Base-by-base conservation (phyloP, 768 basidiomycete species). In the Pleurotus citrinopileatus region DNA sequence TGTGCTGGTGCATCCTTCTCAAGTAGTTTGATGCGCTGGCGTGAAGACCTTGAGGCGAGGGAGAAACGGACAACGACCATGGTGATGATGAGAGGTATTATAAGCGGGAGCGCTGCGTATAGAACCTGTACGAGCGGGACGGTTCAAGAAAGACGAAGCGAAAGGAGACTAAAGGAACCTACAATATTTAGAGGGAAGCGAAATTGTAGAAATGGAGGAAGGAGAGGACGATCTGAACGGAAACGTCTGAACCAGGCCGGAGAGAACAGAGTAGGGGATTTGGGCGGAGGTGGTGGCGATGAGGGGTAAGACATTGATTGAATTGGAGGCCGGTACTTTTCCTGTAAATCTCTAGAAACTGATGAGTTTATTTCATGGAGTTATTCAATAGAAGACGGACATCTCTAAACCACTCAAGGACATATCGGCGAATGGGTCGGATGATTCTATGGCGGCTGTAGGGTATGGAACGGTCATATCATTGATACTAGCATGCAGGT, bases 401-500 rank as follows among this genome's bases (percentile, higher is more conserved):
- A 92, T 66, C 60, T 83, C 66, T 19, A 93, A 69, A 1, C 87
- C 89, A 54, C 76, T 86, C 0, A 65, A 70, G 19, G 72, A 67
- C 57, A 81, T 71, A 12, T 81, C 76, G 10, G 73, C 70, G 64
- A 92, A 93, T 0, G 82, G 77, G 66, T 95, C 88, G 56, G 77
- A 68, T 0, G 72, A 66, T 55, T 90, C 87, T 27, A 93, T 86
- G 6, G 84, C 83, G 5, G 89, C 82, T 1, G 90, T 92, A 13
- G 87, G 70, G 62, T 89, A 95, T 0, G 94, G 90, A 2, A 96
- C 93, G 0, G 92, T 92, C 2, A 72, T 54, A 60, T 95, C 93
- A 60, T 87, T 84, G 13, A 91, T 67, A 2, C 86, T 87, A 56
- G 17, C 25, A 29, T 27, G 17, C 7, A 15, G n/a, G 42, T 53